Percentiles rank a stretch among this genome's conserved stretches.
Evolutionary conservation across 306 rosid species (phyloP).

Genomic region (Erythrophleum fordii): DNA sequence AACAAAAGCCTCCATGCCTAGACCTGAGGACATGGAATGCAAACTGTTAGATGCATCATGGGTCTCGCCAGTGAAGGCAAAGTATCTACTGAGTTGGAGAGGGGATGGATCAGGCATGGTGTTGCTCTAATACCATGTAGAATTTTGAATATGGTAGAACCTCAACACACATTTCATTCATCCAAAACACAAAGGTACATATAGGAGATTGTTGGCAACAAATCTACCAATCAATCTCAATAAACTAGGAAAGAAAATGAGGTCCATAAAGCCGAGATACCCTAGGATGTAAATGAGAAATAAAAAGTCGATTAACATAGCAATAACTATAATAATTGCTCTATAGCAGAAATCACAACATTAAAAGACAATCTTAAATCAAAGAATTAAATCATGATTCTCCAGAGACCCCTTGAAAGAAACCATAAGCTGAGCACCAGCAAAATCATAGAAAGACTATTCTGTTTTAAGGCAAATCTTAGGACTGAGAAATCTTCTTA

Average conservation of each 20-base stretch:
- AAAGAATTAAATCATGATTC: not conserved
- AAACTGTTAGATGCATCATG: too few species aligned
- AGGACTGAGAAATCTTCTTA: not conserved
- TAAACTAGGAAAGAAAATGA: not conserved
- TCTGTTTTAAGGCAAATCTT: not conserved
- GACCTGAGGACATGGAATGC: too few species aligned
- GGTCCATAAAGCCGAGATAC: not conserved
- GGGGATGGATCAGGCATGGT: too few species aligned
- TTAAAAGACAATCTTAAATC: not conserved
- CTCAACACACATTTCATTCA: not conserved
- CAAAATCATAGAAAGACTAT: not conserved
- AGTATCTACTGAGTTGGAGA: too few species aligned
- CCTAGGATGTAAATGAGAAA: not conserved
- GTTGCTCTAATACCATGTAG: too few species aligned
- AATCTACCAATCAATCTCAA: not conserved
- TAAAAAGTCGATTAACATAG: not conserved
- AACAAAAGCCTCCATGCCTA: too few species aligned
- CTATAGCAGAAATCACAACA: not conserved
- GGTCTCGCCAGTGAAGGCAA: too few species aligned
- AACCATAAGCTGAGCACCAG: not conserved
- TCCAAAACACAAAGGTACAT: not conserved
- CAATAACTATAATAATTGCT: not conserved
- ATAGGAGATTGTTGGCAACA: not conserved
- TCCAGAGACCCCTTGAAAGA: not conserved
- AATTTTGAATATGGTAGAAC: not conserved